Evolutionary conservation across 495 filamentous ascomycete species (phyloP), one percentile per base, ranked within the genome.

Genomic region (Penicillium parvum): DNA sequence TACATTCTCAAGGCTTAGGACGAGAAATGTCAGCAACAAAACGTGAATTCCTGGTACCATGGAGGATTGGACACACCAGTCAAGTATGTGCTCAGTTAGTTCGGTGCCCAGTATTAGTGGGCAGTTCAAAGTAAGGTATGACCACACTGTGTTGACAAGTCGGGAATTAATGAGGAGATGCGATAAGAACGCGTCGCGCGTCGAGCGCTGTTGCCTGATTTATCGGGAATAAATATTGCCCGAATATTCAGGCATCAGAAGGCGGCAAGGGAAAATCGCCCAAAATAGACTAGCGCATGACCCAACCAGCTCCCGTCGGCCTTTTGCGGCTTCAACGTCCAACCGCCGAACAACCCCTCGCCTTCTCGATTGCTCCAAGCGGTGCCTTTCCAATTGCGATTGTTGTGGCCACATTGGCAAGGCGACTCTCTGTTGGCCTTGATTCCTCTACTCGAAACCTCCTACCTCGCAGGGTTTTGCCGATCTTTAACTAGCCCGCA

Each of bases 301-400:
- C 56, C 28, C 60, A 45, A 45, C 43, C 60, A 58, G 54, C 57
- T 60, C 49, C 53, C 60, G 47, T 64, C 64, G 66, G 66, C 60
- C 64, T 69, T 68, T 66, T 65, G 62, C 65, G 64, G 68, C 62
- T 71, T 70, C 64, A 65, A 67, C 66, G 64, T 69, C n/a, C 66
- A 65, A 66, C 55, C 58, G 53, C 59, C 48, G 43, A 48, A 55
- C 35, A 52, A 55, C 57, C 67, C 67, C 67, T 64, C 69, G 65
- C 51, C 59, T 39, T 56, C 36, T 25, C 34, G 39, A 49, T 53
- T 55, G 37, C 48, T 37, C 38, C 52, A 49, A 52, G 43, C 50
- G 47, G 55, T 47, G 35, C 36, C 37, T 43, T 38, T 46, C 44
- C 53, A 50, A 59, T 60, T 60, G 53, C 40, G 29, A 49, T 29